These are phyloP conservation scores for Cucurbita ficifolia DNA, from an alignment of 306 rosid genomes.

Conservation along the genomic window DNA sequence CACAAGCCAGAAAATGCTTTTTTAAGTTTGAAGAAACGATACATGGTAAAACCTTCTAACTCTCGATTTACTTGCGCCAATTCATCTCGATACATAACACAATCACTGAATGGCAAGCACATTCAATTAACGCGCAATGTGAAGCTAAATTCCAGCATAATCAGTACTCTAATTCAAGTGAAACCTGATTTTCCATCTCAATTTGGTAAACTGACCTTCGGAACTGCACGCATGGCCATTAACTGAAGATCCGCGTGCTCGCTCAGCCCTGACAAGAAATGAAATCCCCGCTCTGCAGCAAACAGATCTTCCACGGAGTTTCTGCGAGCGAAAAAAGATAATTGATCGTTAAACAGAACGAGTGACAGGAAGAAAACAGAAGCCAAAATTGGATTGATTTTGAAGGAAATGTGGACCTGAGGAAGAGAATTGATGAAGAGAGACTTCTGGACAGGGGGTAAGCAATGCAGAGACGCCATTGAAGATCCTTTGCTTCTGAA, in stretches of 20 bases:
- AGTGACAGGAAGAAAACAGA: not conserved
- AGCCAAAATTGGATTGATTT: not conserved
- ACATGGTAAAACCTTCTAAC: not conserved
- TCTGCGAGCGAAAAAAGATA: conserved; percentile 21
- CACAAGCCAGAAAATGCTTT: not conserved
- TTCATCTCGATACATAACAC: not conserved
- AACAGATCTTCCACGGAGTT: conserved; percentile 25
- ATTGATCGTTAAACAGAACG: not conserved
- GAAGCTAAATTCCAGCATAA: not conserved
- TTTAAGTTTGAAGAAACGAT: not conserved
- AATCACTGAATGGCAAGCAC: not conserved
- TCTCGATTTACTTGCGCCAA: not conserved
- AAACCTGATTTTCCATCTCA: not conserved
- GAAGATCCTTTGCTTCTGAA: not conserved
- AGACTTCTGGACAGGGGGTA: conserved; percentile 36
- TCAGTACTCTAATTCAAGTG: not conserved
- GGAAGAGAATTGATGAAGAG: conserved; percentile 49
- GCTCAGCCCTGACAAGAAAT: conserved; percentile 41
- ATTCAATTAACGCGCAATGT: not conserved
- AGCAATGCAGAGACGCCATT: conserved; percentile 1
- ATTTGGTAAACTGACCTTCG: conserved; percentile 34
- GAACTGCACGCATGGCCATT: conserved; percentile 17
- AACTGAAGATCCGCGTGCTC: conserved; percentile 24
- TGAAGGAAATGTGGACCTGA: conserved; percentile 25
- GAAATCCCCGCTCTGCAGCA: conserved; percentile 45